Evolutionary conservation across 257 asterid genomes (phyloP), one percentile per base, ranked within the genome.

Genomic region (Scutellaria barbata): DNA sequence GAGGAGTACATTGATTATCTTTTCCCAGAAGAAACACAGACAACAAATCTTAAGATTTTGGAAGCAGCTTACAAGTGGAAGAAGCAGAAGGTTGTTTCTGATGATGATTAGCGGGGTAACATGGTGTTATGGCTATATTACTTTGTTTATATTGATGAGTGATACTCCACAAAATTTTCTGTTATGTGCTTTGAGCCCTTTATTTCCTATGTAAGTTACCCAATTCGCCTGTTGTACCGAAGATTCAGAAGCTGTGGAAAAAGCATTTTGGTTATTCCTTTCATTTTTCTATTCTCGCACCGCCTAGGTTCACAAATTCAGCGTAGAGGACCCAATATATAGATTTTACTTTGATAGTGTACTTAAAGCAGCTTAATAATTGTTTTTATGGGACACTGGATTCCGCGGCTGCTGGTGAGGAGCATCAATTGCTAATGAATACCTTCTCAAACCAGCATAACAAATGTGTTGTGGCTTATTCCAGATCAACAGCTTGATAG

Each of bases 41-140:
- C 90, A 1, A 81, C 96, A 2, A 85, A 85, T 53, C 88, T 94
- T 11, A 94, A 89, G 74, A 89, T 91, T 37, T 71, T 91, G 84
- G 96, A 91, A 77, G 99, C 99, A 8, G 99, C 99, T 10, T 88
- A 84, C 77, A 85, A 82, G 50, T 94, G 99, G 99, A 94, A 94
- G 88, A 89, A 91, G 79, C 96, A 90, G 77, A 89, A 86, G 70
- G 7, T 79, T 63, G 50, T 71, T 46, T 68, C 86, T 0, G 83
- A 81, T 11, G 89, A 87, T 62, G 92, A 92, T 76, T 86, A 86
- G 77, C 17, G 33, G 57, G 73, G 58, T 22, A 68, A 50, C 74
- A 48, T 20, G 25, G 54, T 16, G 66, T 25, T 20, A 16, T 61
- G 37, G 47, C 62, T 10, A 9, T 39, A 51, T 48, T 1, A 61